Evolutionary conservation across 116 monocot genomes (phyloP).

Genomic region (Dioscorea cayenensis): DNA sequence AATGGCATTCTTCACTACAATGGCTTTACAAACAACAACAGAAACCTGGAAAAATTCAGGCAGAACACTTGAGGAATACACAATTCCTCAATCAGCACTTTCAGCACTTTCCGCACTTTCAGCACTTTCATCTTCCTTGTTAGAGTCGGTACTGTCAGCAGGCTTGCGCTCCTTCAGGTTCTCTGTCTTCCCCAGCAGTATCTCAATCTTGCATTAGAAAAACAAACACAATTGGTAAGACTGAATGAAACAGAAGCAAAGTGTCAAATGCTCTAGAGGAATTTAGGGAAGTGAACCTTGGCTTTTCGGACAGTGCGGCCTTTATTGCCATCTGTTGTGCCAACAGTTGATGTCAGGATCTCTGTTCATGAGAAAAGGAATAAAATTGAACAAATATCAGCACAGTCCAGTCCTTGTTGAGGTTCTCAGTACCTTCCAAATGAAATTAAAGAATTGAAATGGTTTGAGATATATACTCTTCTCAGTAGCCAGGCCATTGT

Average conservation of each 20-base stretch:
- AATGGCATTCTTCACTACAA: too few species aligned
- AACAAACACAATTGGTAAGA: not conserved
- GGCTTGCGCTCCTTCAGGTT: constrained; percentile 8
- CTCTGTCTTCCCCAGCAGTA: constrained; percentile 24
- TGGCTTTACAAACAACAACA: not conserved
- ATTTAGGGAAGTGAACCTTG: constrained; percentile 18
- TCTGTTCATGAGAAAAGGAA: constrained; percentile 13
- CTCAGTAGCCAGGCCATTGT: constrained; percentile 36
- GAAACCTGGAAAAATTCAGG: not conserved
- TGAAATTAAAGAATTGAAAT: not conserved
- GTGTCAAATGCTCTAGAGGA: too few species aligned
- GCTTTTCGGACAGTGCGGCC: constrained; percentile 47
- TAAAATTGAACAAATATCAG: constrained; percentile 2
- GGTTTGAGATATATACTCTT: constrained; percentile 17
- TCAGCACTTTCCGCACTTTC: not conserved
- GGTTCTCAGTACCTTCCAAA: not conserved
- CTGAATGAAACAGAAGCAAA: too few species aligned
- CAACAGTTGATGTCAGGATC: constrained; percentile 47
- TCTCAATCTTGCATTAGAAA: constrained; percentile 22
- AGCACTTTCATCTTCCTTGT: not conserved
- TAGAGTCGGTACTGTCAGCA: constrained; percentile 6
- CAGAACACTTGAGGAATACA: not conserved
- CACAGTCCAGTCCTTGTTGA: not conserved
- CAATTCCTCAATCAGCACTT: not conserved
- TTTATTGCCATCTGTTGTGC: constrained; percentile 38